These are phyloP conservation scores for Akebia trifoliata DNA, from an alignment of 164 flowering plant species.

Conservation along the genomic window DNA sequence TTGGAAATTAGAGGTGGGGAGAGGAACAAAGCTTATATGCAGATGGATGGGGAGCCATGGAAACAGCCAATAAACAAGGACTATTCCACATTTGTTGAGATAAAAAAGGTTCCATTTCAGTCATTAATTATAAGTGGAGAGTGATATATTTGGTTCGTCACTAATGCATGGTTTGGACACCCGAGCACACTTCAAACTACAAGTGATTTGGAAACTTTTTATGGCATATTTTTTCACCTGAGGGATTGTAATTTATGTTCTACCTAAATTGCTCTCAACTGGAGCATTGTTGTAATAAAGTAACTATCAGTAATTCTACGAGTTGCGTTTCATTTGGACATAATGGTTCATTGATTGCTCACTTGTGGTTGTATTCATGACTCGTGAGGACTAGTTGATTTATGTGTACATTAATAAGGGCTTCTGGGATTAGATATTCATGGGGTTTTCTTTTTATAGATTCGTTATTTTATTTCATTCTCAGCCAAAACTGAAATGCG, in stretches of 20 bases:
- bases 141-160: neutral
- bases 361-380: too few relatives aligned
- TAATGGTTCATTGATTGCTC: too few relatives aligned
- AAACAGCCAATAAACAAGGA: conserved; percentile 70
- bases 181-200: neutral
- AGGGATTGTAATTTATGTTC: neutral
- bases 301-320: too few relatives aligned
- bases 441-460: too few relatives aligned
- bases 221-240: neutral
- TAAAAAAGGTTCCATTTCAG: conserved; percentile 69
- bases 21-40: conserved; percentile 75
- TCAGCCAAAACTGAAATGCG: too few relatives aligned
- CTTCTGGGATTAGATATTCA: too few relatives aligned
- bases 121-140: conserved; percentile 68
- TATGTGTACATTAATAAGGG: too few relatives aligned
- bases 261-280: neutral
- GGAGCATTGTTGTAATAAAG: too few relatives aligned
- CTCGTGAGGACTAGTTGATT: too few relatives aligned
- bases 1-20: conserved; percentile 92
- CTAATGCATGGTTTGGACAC: neutral
- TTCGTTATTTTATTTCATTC: too few relatives aligned
- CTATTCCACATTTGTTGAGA: conserved; percentile 78
- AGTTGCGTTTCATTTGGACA: too few relatives aligned
- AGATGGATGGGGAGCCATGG: conserved; percentile 99
- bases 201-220: neutral